Conservation (phyloP, 208 protist species). For the Leishmania amazonensis region DNA sequence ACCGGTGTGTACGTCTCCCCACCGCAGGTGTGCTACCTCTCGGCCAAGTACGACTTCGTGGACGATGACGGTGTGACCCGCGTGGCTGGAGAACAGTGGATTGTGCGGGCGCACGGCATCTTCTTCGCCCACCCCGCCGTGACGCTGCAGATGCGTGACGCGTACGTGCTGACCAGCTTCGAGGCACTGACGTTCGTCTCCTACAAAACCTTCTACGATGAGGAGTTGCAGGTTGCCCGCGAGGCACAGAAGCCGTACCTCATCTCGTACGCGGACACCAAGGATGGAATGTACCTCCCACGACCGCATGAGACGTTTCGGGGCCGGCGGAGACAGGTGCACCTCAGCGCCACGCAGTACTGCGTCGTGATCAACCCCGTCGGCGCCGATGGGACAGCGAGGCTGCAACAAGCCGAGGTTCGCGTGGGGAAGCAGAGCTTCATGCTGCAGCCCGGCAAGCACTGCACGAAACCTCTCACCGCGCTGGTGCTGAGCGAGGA, state of each 20-base stretch:
- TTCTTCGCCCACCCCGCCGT: constrained; percentile 69
- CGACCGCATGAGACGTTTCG: constrained; percentile 64
- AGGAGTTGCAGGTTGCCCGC: constrained; percentile 67
- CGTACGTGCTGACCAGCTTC: constrained; percentile 31
- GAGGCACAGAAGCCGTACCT: constrained; percentile 83
- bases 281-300: constrained; percentile 53
- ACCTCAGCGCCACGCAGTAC: constrained; percentile 89
- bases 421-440: constrained; percentile 79
- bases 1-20: constrained; percentile 8
- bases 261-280: constrained; percentile 77
- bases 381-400: constrained; percentile 48
- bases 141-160: constrained; percentile 31
- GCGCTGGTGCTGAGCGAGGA: constrained; percentile 68
- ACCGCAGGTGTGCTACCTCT: constrained; percentile 35
- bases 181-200: constrained; percentile 61
- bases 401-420: constrained; percentile 85
- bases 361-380: constrained; percentile 88
- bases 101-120: constrained; percentile 69
- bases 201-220: constrained; percentile 42
- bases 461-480: constrained; percentile 42
- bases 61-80: constrained; percentile 42
- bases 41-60: constrained; percentile 28
- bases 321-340: constrained; percentile 21
- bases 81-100: constrained; percentile 90
- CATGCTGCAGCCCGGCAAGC: constrained; percentile 70